Conservation (phyloP, 345 rosid genomes). For the Acer campestre region DNA sequence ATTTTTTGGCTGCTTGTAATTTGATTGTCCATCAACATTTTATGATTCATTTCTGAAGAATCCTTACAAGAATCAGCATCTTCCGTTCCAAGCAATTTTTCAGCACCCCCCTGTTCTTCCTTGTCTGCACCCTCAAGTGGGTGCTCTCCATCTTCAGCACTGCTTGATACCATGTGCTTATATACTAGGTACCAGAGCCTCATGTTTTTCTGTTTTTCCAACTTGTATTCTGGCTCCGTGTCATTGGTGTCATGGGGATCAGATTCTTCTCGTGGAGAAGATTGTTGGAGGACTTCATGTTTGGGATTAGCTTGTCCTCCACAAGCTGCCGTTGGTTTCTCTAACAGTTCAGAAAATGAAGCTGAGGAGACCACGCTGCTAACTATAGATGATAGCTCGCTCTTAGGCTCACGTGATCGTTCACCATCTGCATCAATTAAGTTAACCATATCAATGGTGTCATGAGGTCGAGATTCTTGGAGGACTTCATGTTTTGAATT, state of each 20-base stretch:
- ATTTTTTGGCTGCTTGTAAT: constrained; percentile 32
- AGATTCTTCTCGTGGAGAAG: constrained; percentile 28
- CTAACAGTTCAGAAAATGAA: constrained; percentile 10
- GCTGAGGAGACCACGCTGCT: constrained; percentile 5
- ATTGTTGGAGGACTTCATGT: constrained; percentile 16
- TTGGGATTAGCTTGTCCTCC: constrained; percentile 29
- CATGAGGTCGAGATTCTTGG: constrained; percentile 25
- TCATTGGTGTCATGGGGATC: constrained; percentile 21
- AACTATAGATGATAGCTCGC: constrained; percentile 9
- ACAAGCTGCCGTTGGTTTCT: constrained; percentile 29
- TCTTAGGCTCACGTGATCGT: constrained; percentile 1
- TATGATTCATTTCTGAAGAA: constrained; percentile 20
- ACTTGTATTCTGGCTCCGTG: constrained; percentile 31
- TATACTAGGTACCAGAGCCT: constrained; percentile 75
- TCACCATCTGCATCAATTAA: not conserved
- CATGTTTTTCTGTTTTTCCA: constrained; percentile 56
- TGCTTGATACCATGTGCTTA: constrained; percentile 68
- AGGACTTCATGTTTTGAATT: constrained; percentile 16
- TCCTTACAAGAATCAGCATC: constrained; percentile 15
- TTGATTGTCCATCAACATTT: constrained; percentile 22
- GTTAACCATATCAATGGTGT: constrained; percentile 19
- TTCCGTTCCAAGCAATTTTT: constrained; percentile 17
- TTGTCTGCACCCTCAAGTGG: constrained; percentile 31
- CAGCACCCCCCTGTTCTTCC: constrained; percentile 33
- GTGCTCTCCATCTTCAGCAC: constrained; percentile 43